Conservation (phyloP, 176 grass and related monocot species). For the Bothriochloa decipiens region DNA sequence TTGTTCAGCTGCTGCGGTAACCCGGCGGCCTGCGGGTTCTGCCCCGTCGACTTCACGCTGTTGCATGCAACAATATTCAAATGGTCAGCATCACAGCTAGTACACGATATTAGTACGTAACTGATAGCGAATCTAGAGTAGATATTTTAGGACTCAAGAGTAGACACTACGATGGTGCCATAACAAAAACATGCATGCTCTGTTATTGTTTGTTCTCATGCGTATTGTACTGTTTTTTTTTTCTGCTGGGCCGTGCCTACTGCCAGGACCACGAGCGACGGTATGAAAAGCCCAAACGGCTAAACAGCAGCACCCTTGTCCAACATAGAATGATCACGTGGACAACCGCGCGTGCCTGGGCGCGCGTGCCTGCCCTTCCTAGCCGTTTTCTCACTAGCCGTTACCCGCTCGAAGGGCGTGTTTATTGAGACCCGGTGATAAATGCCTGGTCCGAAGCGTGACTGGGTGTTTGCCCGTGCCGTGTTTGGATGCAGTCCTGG, state of each 20-base stretch:
- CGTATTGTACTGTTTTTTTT: not conserved
- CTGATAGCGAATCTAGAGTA: not conserved
- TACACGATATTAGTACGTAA: not conserved
- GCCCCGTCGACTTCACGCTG: conserved; percentile 61
- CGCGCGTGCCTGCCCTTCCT: conserved; percentile 9
- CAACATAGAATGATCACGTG: not conserved
- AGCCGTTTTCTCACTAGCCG: conserved; percentile 41
- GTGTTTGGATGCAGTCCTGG: too few species aligned
- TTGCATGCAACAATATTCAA: not conserved
- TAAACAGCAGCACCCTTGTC: not conserved
- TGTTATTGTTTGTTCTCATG: not conserved
- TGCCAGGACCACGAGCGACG: not conserved
- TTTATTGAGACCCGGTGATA: too few species aligned
- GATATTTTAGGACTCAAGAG: not conserved
- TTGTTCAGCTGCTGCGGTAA: conserved; percentile 36
- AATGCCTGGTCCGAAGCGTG: too few species aligned
- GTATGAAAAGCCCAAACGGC: not conserved
- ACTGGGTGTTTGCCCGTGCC: too few species aligned
- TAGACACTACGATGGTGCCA: not conserved
- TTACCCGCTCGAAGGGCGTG: not conserved
- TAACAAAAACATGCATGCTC: not conserved
- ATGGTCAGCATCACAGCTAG: not conserved
- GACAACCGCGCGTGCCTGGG: not conserved
- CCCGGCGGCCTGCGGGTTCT: conserved; percentile 48
- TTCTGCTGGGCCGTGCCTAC: not conserved